Percentiles rank a stretch among this genome's conserved stretches.
Evolutionary conservation across 2,329 filamentous ascomycete species (phyloP).

Genomic region (Alternaria arborescens): DNA sequence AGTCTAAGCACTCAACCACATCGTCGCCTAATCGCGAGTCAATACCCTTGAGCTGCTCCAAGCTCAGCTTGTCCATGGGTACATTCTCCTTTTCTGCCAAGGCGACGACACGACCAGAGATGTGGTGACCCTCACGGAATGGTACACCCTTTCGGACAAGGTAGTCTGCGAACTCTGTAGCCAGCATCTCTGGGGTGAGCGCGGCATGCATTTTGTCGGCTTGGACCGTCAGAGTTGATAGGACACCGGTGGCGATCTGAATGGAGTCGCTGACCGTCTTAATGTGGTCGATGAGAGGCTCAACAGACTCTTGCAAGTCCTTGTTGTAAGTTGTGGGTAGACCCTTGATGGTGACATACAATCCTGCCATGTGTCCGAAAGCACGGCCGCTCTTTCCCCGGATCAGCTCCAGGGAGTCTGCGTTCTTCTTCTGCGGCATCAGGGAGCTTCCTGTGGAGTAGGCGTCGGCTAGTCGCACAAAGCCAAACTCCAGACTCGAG

Average conservation of each 20-base stretch:
- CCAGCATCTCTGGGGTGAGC: slow-evolving; percentile 84
- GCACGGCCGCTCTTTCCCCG: slow-evolving; percentile 79
- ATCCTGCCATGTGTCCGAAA: slow-evolving; percentile 82
- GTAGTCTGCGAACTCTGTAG: slow-evolving; percentile 73
- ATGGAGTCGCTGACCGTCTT: slow-evolving; percentile 84
- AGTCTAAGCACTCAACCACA: slow-evolving; percentile 76
- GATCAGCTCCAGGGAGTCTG: slow-evolving; percentile 76
- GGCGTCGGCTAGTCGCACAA: slow-evolving; percentile 77
- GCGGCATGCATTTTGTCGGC: slow-evolving; percentile 81
- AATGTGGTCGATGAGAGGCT: slow-evolving; percentile 85
- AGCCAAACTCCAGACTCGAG: slow-evolving; percentile 77
- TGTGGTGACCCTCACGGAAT: slow-evolving; percentile 83
- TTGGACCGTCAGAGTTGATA: slow-evolving; percentile 74
- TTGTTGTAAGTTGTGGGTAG: slow-evolving; percentile 89
- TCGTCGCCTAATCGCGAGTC: slow-evolving; percentile 76
- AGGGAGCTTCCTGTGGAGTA: slow-evolving; percentile 79
- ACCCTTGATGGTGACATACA: slow-evolving; percentile 79
- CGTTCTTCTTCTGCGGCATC: slow-evolving; percentile 89
- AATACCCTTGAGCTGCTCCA: slow-evolving; percentile 72
- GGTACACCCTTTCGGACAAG: slow-evolving; percentile 73
- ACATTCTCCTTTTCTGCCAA: slow-evolving; percentile 71
- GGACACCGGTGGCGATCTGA: slow-evolving; percentile 81
- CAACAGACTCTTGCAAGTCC: slow-evolving; percentile 86
- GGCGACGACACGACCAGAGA: slow-evolving; percentile 76
- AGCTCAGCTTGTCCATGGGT: slow-evolving; percentile 74